Conservation (phyloP, 1,284 basidiomycete genomes). For the Lentinula novae-zelandiae region DNA sequence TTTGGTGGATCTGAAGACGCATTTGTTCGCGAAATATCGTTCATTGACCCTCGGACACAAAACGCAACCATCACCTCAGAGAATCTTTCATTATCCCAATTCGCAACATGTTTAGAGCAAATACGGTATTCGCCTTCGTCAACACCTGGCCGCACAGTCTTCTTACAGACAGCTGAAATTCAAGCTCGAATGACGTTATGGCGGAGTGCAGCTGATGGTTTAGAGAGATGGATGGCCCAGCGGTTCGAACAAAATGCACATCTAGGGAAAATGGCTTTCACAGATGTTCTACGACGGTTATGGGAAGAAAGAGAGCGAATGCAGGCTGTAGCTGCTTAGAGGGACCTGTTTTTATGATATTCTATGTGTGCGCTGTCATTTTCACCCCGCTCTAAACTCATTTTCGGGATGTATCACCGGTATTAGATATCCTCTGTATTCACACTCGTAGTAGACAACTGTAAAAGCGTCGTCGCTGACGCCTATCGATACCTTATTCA, state of each 20-base stretch:
- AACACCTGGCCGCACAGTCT: conserved; percentile 55
- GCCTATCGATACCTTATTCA: not conserved
- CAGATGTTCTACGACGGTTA: conserved; percentile 75
- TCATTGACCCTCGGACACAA: conserved; percentile 79
- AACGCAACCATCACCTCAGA: conserved; percentile 83
- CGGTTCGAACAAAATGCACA: conserved; percentile 88
- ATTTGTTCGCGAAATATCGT: conserved; percentile 91
- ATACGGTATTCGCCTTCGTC: conserved; percentile 75
- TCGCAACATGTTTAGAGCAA: conserved; percentile 84
- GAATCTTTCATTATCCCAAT: conserved; percentile 88
- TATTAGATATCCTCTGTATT: not conserved
- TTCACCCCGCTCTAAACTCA: not conserved
- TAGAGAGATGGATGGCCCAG: conserved; percentile 82
- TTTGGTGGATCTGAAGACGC: conserved; percentile 91
- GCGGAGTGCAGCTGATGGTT: conserved; percentile 71
- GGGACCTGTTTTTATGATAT: not conserved
- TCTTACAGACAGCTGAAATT: conserved; percentile 82
- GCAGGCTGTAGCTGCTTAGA: conserved; percentile 9
- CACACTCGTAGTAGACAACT: conserved; percentile 1
- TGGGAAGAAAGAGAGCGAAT: conserved; percentile 55
- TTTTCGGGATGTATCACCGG: conserved; percentile 2
- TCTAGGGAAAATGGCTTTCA: conserved; percentile 82
- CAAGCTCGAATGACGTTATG: conserved; percentile 77
- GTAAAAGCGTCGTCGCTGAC: conserved; percentile 3
- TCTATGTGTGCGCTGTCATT: conserved; percentile 1